These are phyloP conservation scores for Ophiostoma ulmi DNA, from an alignment of 2,329 filamentous ascomycete genomes.

Conservation along the genomic window DNA sequence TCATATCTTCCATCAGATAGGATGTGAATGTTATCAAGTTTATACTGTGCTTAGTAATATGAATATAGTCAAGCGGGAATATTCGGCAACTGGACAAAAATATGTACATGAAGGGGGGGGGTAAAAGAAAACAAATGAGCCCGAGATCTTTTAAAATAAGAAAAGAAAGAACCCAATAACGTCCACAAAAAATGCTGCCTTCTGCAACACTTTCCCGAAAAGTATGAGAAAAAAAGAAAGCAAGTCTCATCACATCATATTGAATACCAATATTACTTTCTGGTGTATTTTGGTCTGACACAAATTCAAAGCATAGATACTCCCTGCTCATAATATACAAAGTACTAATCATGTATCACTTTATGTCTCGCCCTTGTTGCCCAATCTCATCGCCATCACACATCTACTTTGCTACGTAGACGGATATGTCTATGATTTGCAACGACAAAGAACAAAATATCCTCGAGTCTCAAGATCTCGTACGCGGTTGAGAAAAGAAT, in stretches of 20 bases:
- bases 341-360: not conserved
- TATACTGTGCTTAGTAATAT: too few species aligned
- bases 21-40: too few species aligned
- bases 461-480: not conserved
- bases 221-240: not conserved
- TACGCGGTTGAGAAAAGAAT: too few species aligned
- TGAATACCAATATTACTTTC: not conserved
- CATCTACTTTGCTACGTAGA: not conserved
- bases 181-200: not conserved
- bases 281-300: too few species aligned
- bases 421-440: not conserved
- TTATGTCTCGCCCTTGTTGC: conserved; percentile 1
- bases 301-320: too few species aligned
- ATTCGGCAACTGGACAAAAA: not conserved
- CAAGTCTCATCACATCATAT: not conserved
- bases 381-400: not conserved
- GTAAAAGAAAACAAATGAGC: not conserved
- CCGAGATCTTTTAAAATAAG: not conserved
- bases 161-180: not conserved
- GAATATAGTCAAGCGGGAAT: too few species aligned
- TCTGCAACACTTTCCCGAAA: not conserved
- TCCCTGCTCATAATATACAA: not conserved
- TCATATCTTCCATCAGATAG: too few species aligned
- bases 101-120: not conserved
- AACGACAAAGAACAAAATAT: not conserved